phyloP scores from a whole-genome alignment of 495 filamentous ascomycete species.

The Darksidea phi region DNA sequence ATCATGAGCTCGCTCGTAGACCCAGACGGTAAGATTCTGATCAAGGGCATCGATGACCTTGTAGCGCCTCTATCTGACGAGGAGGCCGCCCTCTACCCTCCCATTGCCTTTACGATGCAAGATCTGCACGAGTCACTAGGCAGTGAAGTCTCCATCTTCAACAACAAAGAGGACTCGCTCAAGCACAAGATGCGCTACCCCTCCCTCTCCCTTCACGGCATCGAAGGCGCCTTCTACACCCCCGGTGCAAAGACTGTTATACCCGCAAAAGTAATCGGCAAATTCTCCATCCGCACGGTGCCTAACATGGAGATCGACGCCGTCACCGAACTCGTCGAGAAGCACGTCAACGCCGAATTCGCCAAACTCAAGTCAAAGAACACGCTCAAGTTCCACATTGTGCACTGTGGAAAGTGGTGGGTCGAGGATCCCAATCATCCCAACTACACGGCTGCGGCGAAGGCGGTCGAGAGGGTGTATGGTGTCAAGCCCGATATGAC shows the following conservation, averaged over 20 bases:
- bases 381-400: slow-evolving; percentile 70
- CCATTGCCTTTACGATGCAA: slow-evolving; percentile 92
- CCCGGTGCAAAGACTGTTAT: slow-evolving; percentile 98
- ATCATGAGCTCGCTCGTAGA: slow-evolving; percentile 82
- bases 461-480: slow-evolving; percentile 90
- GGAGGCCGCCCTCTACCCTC: slow-evolving; percentile 78
- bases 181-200: slow-evolving; percentile 94
- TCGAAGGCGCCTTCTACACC: slow-evolving; percentile 93
- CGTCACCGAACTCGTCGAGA: slow-evolving; percentile 79
- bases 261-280: slow-evolving; percentile 93
- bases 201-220: slow-evolving; percentile 90
- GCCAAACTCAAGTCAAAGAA: slow-evolving; percentile 88
- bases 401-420: slow-evolving; percentile 98
- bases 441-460: slow-evolving; percentile 92
- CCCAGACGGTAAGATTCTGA: slow-evolving; percentile 81
- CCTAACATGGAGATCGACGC: slow-evolving; percentile 93
- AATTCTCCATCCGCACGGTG: slow-evolving; percentile 96
- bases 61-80: slow-evolving; percentile 84
- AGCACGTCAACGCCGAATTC: slow-evolving; percentile 75
- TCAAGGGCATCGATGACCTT: slow-evolving; percentile 85
- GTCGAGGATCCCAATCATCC: slow-evolving; percentile 94
- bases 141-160: slow-evolving; percentile 77
- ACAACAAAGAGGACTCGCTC: slow-evolving; percentile 81
- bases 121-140: slow-evolving; percentile 89
- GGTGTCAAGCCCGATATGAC: slow-evolving; percentile 92